Base-by-base conservation (phyloP, 2,329 filamentous ascomycete genomes). In the Fusarium sp. region DNA sequence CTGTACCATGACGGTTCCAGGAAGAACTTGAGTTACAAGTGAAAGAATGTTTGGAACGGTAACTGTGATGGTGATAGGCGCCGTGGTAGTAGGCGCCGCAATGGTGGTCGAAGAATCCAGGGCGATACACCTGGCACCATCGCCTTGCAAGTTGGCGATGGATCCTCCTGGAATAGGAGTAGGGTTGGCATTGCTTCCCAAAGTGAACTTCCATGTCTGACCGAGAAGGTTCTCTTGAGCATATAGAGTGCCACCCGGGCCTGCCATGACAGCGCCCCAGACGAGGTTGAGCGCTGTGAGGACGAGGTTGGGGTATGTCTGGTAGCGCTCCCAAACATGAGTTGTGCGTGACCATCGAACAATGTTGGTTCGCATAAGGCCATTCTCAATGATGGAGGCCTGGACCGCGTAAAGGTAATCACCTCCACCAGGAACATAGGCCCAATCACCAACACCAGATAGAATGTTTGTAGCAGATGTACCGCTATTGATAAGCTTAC, bases 291-390 rank as follows among this genome's bases (percentile, higher is more conserved):
- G 28, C 7, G 19, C 19, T 21, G 54, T 57, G 19, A 66, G 39
- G n/a, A 65, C 14, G 3, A 65, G 31, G 43, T 31, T 59, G 10
- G 21, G 30, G 5, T 58, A 69, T 18, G 56, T 10, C n/a, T 52
- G 61, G n/a, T 57, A 50, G 1, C 44, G 43, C 21, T 54, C 55
- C 66, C 68, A 71, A 4, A 10, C 56, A 4, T 56, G 44, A 3
- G 65, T 62, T 6, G 55, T 48, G 11, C 57, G 43, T 16, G 52
- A 62, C 59, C 65, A 68, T 3, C 69, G 61, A 5, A 65, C 50
- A 6, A 70, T 44, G 19, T 64, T 71, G 10, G 54, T 66, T 4
- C 52, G 23, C 4, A 61, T 19, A 13, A 67, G 51, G 4, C 55
- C 57, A 8, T 42, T 49, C 12, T 54, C 41, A 14, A 66, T 34